These are phyloP conservation scores for Setaria viridis DNA, from an alignment of 202 grass and related monocot genomes.

Conservation along the genomic window DNA sequence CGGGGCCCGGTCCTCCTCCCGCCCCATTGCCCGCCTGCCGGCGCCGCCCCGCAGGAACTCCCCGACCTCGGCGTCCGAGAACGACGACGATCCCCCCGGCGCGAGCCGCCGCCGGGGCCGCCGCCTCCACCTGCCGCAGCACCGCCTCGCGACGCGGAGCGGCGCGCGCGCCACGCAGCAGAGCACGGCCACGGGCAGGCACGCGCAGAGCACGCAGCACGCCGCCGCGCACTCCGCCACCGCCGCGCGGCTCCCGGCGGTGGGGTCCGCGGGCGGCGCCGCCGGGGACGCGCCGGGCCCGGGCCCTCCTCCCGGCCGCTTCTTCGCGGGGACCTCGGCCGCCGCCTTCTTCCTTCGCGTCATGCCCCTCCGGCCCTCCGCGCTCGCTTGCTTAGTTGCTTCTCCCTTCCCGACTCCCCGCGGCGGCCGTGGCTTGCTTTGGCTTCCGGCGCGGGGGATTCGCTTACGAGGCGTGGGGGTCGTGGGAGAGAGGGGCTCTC, in stretches of 20 bases:
- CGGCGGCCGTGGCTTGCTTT: neutral
- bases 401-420: neutral
- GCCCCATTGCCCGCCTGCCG: conserved; percentile 30
- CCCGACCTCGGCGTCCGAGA: conserved; percentile 68
- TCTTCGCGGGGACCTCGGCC: conserved; percentile 14
- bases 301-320: conserved; percentile 36
- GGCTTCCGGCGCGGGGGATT: conserved; percentile 28
- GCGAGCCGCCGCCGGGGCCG: conserved; percentile 34
- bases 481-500: neutral
- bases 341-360: neutral
- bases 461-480: too few relatives aligned
- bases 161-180: conserved; percentile 69
- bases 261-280: conserved; percentile 41
- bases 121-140: conserved; percentile 36
- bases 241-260: conserved; percentile 20
- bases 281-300: conserved; percentile 22
- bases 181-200: conserved; percentile 60
- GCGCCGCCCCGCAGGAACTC: conserved; percentile 43
- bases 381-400: too few relatives aligned
- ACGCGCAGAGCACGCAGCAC: conserved; percentile 73
- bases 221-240: conserved; percentile 62
- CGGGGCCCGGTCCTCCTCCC: neutral
- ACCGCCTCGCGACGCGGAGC: conserved; percentile 53
- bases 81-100: conserved; percentile 58
- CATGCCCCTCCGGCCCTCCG: neutral